Evolutionary conservation across 768 basidiomycete genomes (phyloP).

Genomic region (Tylopilus intermedius): DNA sequence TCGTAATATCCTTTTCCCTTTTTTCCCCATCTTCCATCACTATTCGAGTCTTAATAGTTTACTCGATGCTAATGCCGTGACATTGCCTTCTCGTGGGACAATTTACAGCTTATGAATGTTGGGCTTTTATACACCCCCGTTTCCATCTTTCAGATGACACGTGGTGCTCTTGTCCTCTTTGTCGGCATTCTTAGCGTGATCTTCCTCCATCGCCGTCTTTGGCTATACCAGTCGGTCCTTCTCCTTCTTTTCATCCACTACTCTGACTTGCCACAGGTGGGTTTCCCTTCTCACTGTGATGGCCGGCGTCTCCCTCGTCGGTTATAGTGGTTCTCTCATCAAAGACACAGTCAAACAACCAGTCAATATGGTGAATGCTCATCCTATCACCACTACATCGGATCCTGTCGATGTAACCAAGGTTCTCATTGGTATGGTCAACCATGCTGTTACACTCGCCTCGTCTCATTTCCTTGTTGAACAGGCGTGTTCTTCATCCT

Average conservation of each 20-base stretch:
- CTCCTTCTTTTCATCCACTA: conserved; percentile 2
- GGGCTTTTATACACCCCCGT: conserved; percentile 95
- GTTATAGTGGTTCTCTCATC: conserved; percentile 83
- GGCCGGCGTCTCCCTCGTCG: conserved; percentile 77
- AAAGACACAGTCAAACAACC: conserved; percentile 62
- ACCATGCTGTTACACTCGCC: conserved; percentile 10
- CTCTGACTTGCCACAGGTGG: conserved; percentile 55
- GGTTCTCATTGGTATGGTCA: conserved; percentile 60
- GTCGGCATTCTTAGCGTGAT: conserved; percentile 88
- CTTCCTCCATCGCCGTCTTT: conserved; percentile 81
- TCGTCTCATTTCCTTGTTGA: conserved; percentile 13
- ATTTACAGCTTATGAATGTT: conserved; percentile 77
- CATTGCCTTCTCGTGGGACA: conserved; percentile 10
- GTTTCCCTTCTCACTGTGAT: conserved; percentile 85
- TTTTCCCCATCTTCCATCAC: conserved; percentile 5
- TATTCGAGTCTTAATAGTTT: conserved; percentile 2
- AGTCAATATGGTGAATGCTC: conserved; percentile 17
- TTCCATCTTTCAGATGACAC: conserved; percentile 95
- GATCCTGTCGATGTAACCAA: conserved; percentile 56
- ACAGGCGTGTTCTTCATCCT: conserved; percentile 85
- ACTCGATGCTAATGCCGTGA: conserved; percentile 17
- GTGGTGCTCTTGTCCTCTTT: conserved; percentile 89
- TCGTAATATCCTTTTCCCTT: conserved; percentile 31
- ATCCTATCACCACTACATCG: conserved; percentile 30
- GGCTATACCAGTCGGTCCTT: conserved; percentile 71